Evolutionary conservation across 495 filamentous ascomycete genomes (phyloP).

Genomic region (Niebla homalea): DNA sequence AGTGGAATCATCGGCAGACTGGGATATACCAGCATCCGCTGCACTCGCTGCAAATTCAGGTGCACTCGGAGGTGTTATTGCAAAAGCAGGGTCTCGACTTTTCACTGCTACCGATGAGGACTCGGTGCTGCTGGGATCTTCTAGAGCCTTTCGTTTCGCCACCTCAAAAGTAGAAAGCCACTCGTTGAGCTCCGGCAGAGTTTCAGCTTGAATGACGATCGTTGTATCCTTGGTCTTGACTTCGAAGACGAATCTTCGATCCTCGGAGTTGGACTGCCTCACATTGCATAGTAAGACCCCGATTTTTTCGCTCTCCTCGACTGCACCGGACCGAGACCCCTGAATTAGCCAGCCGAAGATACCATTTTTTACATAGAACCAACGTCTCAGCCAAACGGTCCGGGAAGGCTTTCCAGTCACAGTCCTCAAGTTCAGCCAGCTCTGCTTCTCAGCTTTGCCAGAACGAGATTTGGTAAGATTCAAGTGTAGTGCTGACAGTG

Average conservation of each 20-base stretch:
- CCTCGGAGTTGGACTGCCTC: slow-evolving; percentile 80
- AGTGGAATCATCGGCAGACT: slow-evolving; percentile 39
- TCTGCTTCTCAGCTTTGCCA: slow-evolving; percentile 63
- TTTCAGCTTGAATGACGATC: slow-evolving; percentile 83
- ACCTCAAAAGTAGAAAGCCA: slow-evolving; percentile 89
- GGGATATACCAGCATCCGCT: slow-evolving; percentile 50
- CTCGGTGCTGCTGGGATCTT: slow-evolving; percentile 54
- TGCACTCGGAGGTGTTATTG: slow-evolving; percentile 76
- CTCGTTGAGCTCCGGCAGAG: slow-evolving; percentile 72
- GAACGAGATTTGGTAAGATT: slow-evolving; percentile 18
- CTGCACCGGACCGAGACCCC: slow-evolving; percentile 66
- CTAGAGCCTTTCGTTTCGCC: slow-evolving; percentile 82
- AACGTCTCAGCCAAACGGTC: slow-evolving; percentile 75
- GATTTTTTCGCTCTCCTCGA: slow-evolving; percentile 91
- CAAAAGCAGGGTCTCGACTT: slow-evolving; percentile 69
- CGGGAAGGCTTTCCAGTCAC: slow-evolving; percentile 77
- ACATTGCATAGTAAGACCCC: slow-evolving; percentile 89
- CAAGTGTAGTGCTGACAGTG: slow-evolving; percentile 37
- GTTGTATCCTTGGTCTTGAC: slow-evolving; percentile 95
- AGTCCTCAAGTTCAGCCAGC: slow-evolving; percentile 79
- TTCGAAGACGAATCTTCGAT: slow-evolving; percentile 93
- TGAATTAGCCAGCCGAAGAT: slow-evolving; percentile 96
- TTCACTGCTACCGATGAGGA: slow-evolving; percentile 40
- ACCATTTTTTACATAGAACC: slow-evolving; percentile 90
- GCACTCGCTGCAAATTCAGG: slow-evolving; percentile 76